Evolutionary conservation across 2,329 filamentous ascomycete species (phyloP).

Genomic region (Cercospora canescens): DNA sequence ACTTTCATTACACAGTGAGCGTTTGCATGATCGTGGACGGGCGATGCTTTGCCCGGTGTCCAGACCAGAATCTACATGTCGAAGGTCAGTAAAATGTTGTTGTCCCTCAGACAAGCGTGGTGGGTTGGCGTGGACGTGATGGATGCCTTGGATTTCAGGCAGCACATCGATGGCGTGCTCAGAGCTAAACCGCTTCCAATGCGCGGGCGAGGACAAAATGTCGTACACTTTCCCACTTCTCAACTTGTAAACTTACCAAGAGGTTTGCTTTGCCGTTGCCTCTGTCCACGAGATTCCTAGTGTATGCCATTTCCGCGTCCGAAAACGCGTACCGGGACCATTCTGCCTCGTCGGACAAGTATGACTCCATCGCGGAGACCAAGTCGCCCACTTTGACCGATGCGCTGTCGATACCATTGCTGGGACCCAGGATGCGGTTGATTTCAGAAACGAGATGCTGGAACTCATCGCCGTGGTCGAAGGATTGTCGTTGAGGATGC

Average conservation of each 20-base stretch:
- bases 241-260: constrained; percentile 52
- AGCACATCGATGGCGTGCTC: constrained; percentile 12
- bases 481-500: background rate
- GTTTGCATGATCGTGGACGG: constrained; percentile 77
- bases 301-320: constrained; percentile 72
- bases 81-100: background rate
- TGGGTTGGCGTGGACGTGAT: background rate
- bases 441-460: constrained; percentile 52
- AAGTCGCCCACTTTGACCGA: constrained; percentile 77
- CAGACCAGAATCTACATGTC: constrained; percentile 69
- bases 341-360: constrained; percentile 66
- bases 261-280: constrained; percentile 78
- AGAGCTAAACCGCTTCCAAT: constrained; percentile 11
- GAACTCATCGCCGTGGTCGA: constrained; percentile 21
- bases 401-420: constrained; percentile 76
- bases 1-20: constrained; percentile 93
- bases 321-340: constrained; percentile 76
- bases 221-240: background rate
- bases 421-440: constrained; percentile 72
- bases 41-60: constrained; percentile 78
- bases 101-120: background rate
- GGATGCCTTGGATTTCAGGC: background rate
- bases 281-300: constrained; percentile 84
- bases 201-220: background rate
- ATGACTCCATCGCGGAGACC: constrained; percentile 70